A percentile compares a stretch with the other conserved stretches of the same genome.
Conservation (phyloP, 345 rosid species). For the Lepidium sativum region DNA sequence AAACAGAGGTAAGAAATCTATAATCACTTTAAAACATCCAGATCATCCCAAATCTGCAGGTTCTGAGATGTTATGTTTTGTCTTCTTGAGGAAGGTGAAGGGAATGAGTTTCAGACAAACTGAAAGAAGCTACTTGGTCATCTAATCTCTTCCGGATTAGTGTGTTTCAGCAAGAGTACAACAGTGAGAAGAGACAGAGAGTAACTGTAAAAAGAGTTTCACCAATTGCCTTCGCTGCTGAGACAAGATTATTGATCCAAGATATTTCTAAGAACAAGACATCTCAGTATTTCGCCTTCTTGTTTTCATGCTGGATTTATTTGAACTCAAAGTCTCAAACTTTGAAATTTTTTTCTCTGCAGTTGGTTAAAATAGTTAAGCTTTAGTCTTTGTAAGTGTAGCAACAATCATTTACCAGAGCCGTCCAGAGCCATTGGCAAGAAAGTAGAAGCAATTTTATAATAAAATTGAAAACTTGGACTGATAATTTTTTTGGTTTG, state of each 20-base stretch:
- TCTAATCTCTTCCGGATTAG: conserved; percentile 66
- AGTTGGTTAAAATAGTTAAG: background rate
- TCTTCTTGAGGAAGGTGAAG: conserved; percentile 35
- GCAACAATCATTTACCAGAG: background rate
- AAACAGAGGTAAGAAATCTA: conserved; percentile 43
- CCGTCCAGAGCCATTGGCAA: background rate
- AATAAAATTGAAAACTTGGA: too few species aligned
- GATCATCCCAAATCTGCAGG: background rate
- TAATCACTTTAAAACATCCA: background rate
- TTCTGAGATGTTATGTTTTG: background rate
- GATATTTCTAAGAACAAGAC: conserved; percentile 59
- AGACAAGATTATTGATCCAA: conserved; percentile 62
- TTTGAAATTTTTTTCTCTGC: background rate
- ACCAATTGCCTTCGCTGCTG: conserved; percentile 72
- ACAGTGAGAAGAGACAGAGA: conserved; percentile 82
- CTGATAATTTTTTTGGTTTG: too few species aligned
- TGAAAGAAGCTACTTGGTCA: conserved; percentile 76
- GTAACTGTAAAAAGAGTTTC: conserved; percentile 57
- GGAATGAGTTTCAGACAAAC: conserved; percentile 43
- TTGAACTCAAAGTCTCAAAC: background rate
- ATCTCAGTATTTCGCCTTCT: background rate
- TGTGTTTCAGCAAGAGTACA: conserved; percentile 71
- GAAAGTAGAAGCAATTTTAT: background rate
- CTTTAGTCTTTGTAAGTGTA: background rate
- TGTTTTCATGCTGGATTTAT: background rate